Evolutionary conservation across 805 yeast genomes (phyloP), one percentile per base, ranked within the genome.

Genomic region (Saccharomycopsis microspora): DNA sequence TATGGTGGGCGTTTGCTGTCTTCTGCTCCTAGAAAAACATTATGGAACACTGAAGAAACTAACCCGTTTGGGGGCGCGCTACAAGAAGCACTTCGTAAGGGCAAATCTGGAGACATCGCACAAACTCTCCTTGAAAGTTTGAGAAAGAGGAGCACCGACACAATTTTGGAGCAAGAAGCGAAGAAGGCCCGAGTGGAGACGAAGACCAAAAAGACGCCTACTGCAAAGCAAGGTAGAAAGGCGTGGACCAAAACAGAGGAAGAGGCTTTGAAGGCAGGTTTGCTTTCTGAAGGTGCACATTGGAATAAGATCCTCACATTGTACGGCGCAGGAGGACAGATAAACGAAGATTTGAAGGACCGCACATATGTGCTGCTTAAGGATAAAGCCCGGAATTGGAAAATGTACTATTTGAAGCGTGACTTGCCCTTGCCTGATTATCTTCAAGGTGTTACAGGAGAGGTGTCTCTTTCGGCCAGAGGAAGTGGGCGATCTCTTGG

Each of bases 371-470:
- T 90, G 11, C 98, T 93, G 61, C 71, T 93, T 50, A 93, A 93
- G 63, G 98, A 93, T 61, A 93, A 93, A 61, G 97, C 97, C 0
- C 74, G 98, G 55, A 93, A 93, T 60, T 84, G 96, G 87, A 93
- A 93, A 61, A 75, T 89, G 76, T 80, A 81, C 55, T 87, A 82
- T 60, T 66, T 88, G 50, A 85, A 87, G 58, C 74, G 80, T 45
- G 85, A 84, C 1, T 63, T 79, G 36, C 82, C 84, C 6, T 76
- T 90, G 3, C 98, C 98, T 0, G 79, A 74, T 3, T 89, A 86
- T 58, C 66, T 93, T 51, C 70, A 69, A 46, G 80, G 82, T 53
- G 97, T 90, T 27, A 90, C 97, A 1, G 97, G 97, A 42, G 95
- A 82, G 54, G 58, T 80, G 41, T 86, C 40, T n/a, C 29, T 11